Percentiles rank a stretch among this genome's conserved stretches.
phyloP scores from a whole-genome alignment of 179 eudicot species.

The Nepenthes alata region DNA sequence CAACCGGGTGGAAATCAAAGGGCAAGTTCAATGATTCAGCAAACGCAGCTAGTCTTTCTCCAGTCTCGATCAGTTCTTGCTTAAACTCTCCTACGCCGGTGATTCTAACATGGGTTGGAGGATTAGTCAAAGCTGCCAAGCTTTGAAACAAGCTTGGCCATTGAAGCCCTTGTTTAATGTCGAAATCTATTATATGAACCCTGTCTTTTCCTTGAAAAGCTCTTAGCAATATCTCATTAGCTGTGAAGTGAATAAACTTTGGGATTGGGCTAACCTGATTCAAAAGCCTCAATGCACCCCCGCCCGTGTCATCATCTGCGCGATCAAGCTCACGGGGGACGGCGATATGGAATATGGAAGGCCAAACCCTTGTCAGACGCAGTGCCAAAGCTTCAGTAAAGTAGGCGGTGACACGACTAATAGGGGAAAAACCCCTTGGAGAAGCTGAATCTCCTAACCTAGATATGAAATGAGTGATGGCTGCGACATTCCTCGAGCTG shows the following conservation, averaged over 20 bases:
- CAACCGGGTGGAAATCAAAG: conserved; percentile 84
- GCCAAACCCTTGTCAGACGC: conserved; percentile 63
- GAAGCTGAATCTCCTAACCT: conserved; percentile 71
- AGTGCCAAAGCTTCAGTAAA: conserved; percentile 74
- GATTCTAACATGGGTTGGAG: conserved; percentile 80
- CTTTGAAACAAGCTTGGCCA: conserved; percentile 86
- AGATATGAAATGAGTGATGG: conserved; percentile 42
- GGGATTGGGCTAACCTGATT: conserved; percentile 82
- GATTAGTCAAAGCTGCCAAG: conserved; percentile 43
- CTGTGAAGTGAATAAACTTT: conserved; percentile 72
- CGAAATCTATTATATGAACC: conserved; percentile 82
- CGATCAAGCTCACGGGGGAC: conserved; percentile 62
- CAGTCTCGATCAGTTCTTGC: conserved; percentile 75
- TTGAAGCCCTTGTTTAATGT: conserved; percentile 91
- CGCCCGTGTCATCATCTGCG: conserved; percentile 47
- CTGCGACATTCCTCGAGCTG: conserved; percentile 38
- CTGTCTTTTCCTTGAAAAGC: conserved; percentile 76
- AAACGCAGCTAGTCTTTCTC: conserved; percentile 60
- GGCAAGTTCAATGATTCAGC: conserved; percentile 57
- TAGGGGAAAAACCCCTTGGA: conserved; percentile 48
- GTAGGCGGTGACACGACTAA: conserved; percentile 61
- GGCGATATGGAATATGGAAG: conserved; percentile 47
- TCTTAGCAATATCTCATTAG: conserved; percentile 72
- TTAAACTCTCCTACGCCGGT: conserved; percentile 87
- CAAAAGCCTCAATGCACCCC: conserved; percentile 47